Evolutionary conservation across 495 filamentous ascomycete genomes (phyloP), one percentile per base, ranked within the genome.

Genomic region (Hypoxylon lienhwacheense): DNA sequence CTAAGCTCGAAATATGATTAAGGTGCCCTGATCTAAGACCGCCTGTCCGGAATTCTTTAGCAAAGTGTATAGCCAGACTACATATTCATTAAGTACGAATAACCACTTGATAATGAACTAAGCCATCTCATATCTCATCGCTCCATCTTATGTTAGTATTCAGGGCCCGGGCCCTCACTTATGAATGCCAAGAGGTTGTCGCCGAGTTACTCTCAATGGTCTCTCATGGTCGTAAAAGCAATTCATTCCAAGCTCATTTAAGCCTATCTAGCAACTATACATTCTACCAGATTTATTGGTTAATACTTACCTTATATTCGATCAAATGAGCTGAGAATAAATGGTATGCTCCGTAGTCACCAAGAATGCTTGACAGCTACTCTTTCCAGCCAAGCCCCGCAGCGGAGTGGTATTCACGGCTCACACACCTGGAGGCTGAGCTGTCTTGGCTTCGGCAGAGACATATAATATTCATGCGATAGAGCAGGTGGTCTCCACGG

Each of bases 401-500:
- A 60, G 39, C 55, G 56, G 56, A 55, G 56, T 50, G 36, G 56
- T 49, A 55, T 50, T 28, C 41, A 50, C 36, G 43, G 48, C 34
- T 46, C 32, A 40, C 21, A 45, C 33, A 25, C 46, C 55, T 42
- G 45, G 46, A 40, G 39, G 33, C 15, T 25, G 32, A 16, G n/a
- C 29, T 44, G 44, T 60, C 56, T 60, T 60, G 51, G 56, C 56
- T 54, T 60, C 56, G 56, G 56, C 56, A 60, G 40, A 60, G 19
- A 12, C 33, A 40, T 35, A 34, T 6, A 50, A 26, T 35, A 29
- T 26, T 29, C 29, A 46, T 44, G 49, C 40, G 20, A 43, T 12
- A 24, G 41, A 17, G 24, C 34, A 15, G 11, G 36, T 40, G 17
- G n/a, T n/a, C 26, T 16, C 34, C 50, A 50, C 33, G 50, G 26